Evolutionary conservation across 345 rosid genomes (phyloP).

Genomic region (Aquilaria yunnanensis): DNA sequence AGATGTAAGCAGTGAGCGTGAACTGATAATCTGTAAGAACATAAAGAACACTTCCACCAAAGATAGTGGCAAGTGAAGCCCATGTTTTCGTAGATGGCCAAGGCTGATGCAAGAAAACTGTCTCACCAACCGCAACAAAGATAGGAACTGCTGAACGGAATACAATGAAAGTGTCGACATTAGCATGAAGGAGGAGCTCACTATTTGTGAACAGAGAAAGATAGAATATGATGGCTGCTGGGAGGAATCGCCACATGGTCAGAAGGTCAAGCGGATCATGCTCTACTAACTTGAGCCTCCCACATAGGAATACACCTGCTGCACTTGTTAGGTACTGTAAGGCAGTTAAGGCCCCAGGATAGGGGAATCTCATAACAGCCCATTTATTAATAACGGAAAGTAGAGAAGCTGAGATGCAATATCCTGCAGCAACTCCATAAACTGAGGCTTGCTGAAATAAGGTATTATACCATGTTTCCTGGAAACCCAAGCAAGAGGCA

Average conservation of each 20-base stretch:
- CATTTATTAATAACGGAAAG: slow-evolving; percentile 97
- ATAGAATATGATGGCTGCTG: slow-evolving; percentile 90
- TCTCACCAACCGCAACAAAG: slow-evolving; percentile 88
- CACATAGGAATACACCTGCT: slow-evolving; percentile 65
- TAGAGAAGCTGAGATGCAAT: slow-evolving; percentile 89
- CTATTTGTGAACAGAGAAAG: slow-evolving; percentile 93
- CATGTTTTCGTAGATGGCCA: slow-evolving; percentile 90
- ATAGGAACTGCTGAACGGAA: slow-evolving; percentile 92
- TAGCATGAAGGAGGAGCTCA: slow-evolving; percentile 94
- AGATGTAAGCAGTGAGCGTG: slow-evolving; percentile 70
- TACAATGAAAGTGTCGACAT: slow-evolving; percentile 93
- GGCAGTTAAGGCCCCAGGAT: slow-evolving; percentile 96
- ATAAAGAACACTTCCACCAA: slow-evolving; percentile 82
- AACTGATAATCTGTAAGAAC: slow-evolving; percentile 89
- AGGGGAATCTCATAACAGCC: slow-evolving; percentile 96
- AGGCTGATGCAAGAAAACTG: slow-evolving; percentile 74
- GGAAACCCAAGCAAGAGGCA: not conserved
- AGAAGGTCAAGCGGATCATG: slow-evolving; percentile 57
- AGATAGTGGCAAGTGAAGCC: slow-evolving; percentile 71
- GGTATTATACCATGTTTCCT: slow-evolving; percentile 2
- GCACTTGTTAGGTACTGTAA: slow-evolving; percentile 88
- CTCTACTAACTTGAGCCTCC: slow-evolving; percentile 56
- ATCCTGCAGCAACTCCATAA: slow-evolving; percentile 84
- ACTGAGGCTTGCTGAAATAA: slow-evolving; percentile 15
- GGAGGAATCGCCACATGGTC: slow-evolving; percentile 94